Evolutionary conservation across 352 stramenopile species (phyloP), one percentile per base, ranked within the genome.

Genomic region (Globisporangium apiculatum): DNA sequence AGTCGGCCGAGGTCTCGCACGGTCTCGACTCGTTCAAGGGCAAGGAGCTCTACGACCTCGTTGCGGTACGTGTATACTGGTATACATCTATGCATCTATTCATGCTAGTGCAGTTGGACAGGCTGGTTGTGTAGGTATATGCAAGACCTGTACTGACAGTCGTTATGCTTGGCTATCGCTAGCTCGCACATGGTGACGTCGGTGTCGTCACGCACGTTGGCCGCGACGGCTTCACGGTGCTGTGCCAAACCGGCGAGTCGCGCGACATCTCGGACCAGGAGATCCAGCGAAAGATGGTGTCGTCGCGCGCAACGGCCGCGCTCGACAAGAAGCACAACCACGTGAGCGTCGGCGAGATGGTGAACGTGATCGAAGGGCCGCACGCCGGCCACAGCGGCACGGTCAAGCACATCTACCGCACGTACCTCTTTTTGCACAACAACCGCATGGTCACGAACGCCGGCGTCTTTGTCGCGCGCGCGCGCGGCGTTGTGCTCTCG

Each of bases 171-270:
- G 24, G 24, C 24, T 31, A 31, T 31, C n/a, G 45, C 11, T 36
- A 87, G 76, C 69, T 95, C 48, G 81, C 83, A 8, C 86, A 95
- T 48, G 84, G 83, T 53, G 85, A 96, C 62, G 84, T 96, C 14
- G 87, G 87, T 58, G 81, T 96, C n/a, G 92, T 96, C 52, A 94
- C 88, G n/a, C 85, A 94, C 62, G 87, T 96, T 56, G 86, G 86
- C 2, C 81, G 87, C 41, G 87, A 96, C 50, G 80, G 81, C 6
- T 94, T 96, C 58, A 91, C 86, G 40, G 78, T 96, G 7, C 62
- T 95, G n/a, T 87, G 79, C 37, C 86, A 95, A 57, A 95, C 91
- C 62, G 83, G 82, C 8, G 79, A 94, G 49, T 76, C 84, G 6
- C 77, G 87, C 17, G 75, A 83, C 38, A 94, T 94, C 57, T 92